These are phyloP conservation scores for Waltergamsia citrina DNA, from an alignment of 2,329 filamentous ascomycete genomes.

Conservation along the genomic window DNA sequence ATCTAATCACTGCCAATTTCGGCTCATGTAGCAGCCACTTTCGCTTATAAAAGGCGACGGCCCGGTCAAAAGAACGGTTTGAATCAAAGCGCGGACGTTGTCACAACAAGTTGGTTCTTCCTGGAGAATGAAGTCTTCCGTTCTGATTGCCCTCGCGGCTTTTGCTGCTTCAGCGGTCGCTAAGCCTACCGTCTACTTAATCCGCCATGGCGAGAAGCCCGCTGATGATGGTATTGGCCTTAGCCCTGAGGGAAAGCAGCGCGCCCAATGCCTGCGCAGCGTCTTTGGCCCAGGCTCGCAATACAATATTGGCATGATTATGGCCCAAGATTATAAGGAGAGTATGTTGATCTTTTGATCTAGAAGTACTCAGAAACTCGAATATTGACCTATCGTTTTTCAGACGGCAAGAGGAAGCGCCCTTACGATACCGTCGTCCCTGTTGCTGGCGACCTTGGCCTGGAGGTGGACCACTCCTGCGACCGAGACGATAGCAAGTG, in stretches of 20 bases:
- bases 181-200: conserved; percentile 34
- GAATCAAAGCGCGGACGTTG: too few relatives aligned
- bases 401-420: conserved; percentile 40
- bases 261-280: conserved; percentile 47
- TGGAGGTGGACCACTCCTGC: conserved; percentile 45
- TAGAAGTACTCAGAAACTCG: not conserved
- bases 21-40: too few relatives aligned
- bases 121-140: too few relatives aligned
- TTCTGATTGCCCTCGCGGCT: too few relatives aligned
- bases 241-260: conserved; percentile 37
- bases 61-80: too few relatives aligned
- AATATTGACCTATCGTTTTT: not conserved
- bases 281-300: conserved; percentile 42
- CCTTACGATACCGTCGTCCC: conserved; percentile 49
- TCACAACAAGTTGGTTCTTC: too few relatives aligned
- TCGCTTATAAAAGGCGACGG: too few relatives aligned
- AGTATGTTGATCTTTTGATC: conserved; percentile 23
- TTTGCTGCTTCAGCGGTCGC: too few relatives aligned
- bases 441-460: conserved; percentile 42
- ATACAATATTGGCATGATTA: conserved; percentile 49
- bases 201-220: conserved; percentile 57
- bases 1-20: too few relatives aligned
- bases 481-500: conserved; percentile 45
- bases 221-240: conserved; percentile 36
- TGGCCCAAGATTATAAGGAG: conserved; percentile 43